Evolutionary conservation across 1,284 basidiomycete genomes (phyloP), one percentile per base, ranked within the genome.

Genomic region (Sparassis latifolia): DNA sequence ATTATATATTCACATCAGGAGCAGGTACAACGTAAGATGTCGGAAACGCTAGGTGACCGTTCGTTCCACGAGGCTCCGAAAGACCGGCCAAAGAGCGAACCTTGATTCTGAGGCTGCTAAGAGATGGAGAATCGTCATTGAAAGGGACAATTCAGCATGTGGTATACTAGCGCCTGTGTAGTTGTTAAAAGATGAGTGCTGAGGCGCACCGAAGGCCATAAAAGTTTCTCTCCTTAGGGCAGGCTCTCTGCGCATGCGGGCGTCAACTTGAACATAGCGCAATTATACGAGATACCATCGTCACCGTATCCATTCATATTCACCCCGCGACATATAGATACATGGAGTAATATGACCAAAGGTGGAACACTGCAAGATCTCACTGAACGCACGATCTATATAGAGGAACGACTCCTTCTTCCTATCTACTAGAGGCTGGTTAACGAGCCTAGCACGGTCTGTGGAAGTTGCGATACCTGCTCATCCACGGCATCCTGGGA

Each of bases 41-140:
- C 54, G 74, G 73, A 72, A 70, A 49, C 78, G 76, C 78, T 72
- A 79, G 80, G 81, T 84, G 82, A 84, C 82, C 71, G 72, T 54
- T 54, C 51, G 69, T 72, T 69, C 75, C 75, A 78, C 62, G 58
- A 55, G 55, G 44, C 35, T 59, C 65, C 69, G 75, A 72, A 77
- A 69, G 74, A 61, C 66, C 75, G 68, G 82, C 82, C 82, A 80
- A 82, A 80, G 77, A 77, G 76, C 74, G 77, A 62, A 77, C 65
- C 71, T 56, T 71, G 56, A 30, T 51, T 84, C 78, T 84, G 68
- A 82, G 80, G 78, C 75, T 62, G 64, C 67, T 58, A 57, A 42
- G 63, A 64, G 76, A 79, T 80, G 76, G 73, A 75, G 65, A 74
- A 73, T 66, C 73, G 73, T 61, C 52, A 38, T 53, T 28, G 40